Evolutionary conservation across 176 grass and related monocot genomes (phyloP), one percentile per base, ranked within the genome.

Genomic region (Tuctoria greenei): DNA sequence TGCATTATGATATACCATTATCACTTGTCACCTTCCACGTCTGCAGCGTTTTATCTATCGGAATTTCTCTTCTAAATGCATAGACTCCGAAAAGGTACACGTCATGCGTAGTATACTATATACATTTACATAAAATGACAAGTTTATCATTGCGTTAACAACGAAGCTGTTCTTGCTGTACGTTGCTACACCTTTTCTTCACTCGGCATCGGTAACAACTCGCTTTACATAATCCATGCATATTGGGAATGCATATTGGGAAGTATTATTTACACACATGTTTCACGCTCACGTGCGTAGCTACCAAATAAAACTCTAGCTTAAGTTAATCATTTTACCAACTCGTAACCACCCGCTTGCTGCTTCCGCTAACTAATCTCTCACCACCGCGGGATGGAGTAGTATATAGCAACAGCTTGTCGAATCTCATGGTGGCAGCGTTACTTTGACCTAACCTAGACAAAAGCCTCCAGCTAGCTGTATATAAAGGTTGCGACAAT

Each of bases 151-250:
- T 66, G 23, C 13, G 38, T 41, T 28, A 21, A 9, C 75, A 66
- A 9, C 43, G n/a, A 57, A 54, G 50, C 50, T 20, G 7, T 52
- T 8, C 49, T n/a, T n/a, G n/a, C n/a, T n/a, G n/a, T n/a, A n/a
- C n/a, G n/a, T n/a, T n/a, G n/a, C 50, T n/a, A 24, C 52, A 56
- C 21, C 54, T 34, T 66, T 79, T 59, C 52, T 60, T 80, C 77
- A 47, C 39, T 61, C 11, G 40, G 27, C 16, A n/a, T n/a, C n/a
- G n/a, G n/a, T n/a, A 40, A 70, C 58, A 31, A 81, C 67, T 16
- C 14, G 0, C 27, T 49, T 63, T 23, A 35, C 73, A n/a, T n/a
- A 36, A 2, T 35, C 31, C 54, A 55, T 14, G 0, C 35, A 24
- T 9, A n/a, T n/a, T n/a, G n/a, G n/a, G n/a, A n/a, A n/a, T n/a